Conservation (phyloP, 208 protist species). For the Trypanosomatidae sp. region DNA sequence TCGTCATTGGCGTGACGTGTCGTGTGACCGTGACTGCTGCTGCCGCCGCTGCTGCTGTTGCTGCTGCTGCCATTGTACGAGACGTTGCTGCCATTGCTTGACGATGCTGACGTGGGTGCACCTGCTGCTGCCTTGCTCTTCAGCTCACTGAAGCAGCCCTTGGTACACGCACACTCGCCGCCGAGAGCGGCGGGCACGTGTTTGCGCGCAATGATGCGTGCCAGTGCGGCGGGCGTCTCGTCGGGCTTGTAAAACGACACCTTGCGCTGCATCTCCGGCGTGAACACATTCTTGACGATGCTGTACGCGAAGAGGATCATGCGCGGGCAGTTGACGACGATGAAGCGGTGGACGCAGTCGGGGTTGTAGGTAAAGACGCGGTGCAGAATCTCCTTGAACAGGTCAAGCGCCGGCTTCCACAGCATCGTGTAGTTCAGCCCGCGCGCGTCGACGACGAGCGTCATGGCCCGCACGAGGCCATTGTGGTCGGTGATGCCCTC, state of each 20-base stretch:
- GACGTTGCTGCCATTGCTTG: too few species aligned
- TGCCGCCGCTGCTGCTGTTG: background rate
- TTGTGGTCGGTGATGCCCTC: slow-evolving; percentile 12
- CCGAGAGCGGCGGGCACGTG: slow-evolving; percentile 41
- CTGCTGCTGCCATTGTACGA: slow-evolving; percentile 6
- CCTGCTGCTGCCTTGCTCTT: too few species aligned
- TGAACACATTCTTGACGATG: slow-evolving; percentile 34
- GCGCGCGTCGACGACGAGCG: slow-evolving; percentile 31
- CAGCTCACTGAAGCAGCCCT: slow-evolving; percentile 41
- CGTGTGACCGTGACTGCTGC: background rate
- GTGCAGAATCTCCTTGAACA: slow-evolving; percentile 20
- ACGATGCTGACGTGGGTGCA: too few species aligned
- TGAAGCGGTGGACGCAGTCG: slow-evolving; percentile 40
- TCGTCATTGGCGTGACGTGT: slow-evolving; percentile 7
- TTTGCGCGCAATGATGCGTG: slow-evolving; percentile 26
- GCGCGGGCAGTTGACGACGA: slow-evolving; percentile 43
- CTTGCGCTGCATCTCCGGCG: slow-evolving; percentile 24
- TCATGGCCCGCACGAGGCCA: slow-evolving; percentile 21
- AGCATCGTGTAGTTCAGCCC: slow-evolving; percentile 50
- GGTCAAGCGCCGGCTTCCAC: slow-evolving; percentile 31
- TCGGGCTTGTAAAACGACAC: slow-evolving; percentile 29
- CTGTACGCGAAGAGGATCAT: slow-evolving; percentile 52
- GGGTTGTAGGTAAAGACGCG: slow-evolving; percentile 26
- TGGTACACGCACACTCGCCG: slow-evolving; percentile 35
- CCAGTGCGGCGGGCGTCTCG: slow-evolving; percentile 22